Conservation (phyloP, 768 basidiomycete genomes). For the Russula dissimulans region DNA sequence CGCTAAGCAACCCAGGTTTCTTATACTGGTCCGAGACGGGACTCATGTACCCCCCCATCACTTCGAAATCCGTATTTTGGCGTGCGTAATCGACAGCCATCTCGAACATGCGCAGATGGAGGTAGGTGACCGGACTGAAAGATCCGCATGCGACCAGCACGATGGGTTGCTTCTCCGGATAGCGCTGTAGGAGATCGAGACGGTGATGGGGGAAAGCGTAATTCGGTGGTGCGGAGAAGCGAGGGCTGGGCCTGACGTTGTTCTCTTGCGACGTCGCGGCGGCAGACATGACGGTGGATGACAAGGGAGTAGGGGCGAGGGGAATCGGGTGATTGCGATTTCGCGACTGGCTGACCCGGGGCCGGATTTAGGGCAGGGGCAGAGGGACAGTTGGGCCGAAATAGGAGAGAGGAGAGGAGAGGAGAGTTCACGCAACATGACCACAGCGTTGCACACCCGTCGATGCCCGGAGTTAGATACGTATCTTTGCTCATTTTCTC, state of each 20-base stretch:
- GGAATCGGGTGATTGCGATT: background rate
- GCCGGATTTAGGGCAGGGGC: background rate
- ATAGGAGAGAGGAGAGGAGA: too few relatives aligned
- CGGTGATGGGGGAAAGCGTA: slow-evolving; percentile 64
- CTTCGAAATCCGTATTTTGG: slow-evolving; percentile 87
- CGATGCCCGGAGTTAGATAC: too few relatives aligned
- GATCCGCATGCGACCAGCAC: slow-evolving; percentile 96
- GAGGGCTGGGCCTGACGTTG: background rate
- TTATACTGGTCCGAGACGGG: slow-evolving; percentile 96
- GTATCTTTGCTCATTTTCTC: too few relatives aligned
- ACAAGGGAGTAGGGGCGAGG: background rate
- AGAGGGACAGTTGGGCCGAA: too few relatives aligned
- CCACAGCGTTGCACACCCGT: too few relatives aligned
- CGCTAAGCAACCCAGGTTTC: slow-evolving; percentile 88
- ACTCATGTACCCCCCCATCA: slow-evolving; percentile 92
- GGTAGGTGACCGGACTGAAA: slow-evolving; percentile 96
- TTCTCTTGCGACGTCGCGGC: background rate
- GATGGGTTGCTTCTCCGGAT: slow-evolving; percentile 69
- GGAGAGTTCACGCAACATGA: too few relatives aligned
- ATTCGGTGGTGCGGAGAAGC: slow-evolving; percentile 54
- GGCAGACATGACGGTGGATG: slow-evolving; percentile 5
- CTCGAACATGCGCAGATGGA: slow-evolving; percentile 98
- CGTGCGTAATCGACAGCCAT: slow-evolving; percentile 97
- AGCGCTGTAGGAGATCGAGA: slow-evolving; percentile 45
- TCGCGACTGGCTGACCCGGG: background rate